Percentiles rank a stretch among this genome's conserved stretches.
Evolutionary conservation across 352 stramenopile species (phyloP).

Genomic region (Phytophthora sp.): DNA sequence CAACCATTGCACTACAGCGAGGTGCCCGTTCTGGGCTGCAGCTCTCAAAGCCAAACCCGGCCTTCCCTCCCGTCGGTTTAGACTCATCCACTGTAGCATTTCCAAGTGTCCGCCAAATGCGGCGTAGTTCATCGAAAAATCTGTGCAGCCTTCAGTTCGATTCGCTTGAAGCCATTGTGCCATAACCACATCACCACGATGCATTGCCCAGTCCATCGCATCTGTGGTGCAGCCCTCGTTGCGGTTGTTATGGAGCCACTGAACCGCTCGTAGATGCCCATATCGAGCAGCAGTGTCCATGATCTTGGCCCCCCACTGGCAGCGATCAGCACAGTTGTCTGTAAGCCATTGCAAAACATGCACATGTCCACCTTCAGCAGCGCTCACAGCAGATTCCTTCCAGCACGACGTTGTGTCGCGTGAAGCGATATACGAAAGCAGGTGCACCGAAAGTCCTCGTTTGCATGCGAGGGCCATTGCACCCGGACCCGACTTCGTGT

Average conservation of each 20-base stretch:
- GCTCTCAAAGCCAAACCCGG: not conserved
- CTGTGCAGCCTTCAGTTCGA: conserved; percentile 1
- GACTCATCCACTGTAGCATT: conserved; percentile 47
- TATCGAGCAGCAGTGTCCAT: conserved; percentile 20
- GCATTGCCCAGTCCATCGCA: conserved; percentile 17
- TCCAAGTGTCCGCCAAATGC: conserved; percentile 17
- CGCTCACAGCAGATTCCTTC: conserved; percentile 6
- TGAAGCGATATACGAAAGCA: conserved; percentile 10
- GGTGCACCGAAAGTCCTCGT: not conserved
- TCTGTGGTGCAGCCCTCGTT: conserved; percentile 16
- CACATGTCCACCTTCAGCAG: conserved; percentile 27
- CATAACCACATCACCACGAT: conserved; percentile 10
- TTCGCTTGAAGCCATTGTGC: conserved; percentile 17
- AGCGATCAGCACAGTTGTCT: not conserved
- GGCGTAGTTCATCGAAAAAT: conserved; percentile 26
- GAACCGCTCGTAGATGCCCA: conserved; percentile 1
- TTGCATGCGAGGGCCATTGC: not conserved
- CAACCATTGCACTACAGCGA: conserved; percentile 13
- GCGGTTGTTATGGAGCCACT: conserved; percentile 17
- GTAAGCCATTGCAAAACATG: conserved; percentile 16
- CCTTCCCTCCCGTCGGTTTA: conserved; percentile 33
- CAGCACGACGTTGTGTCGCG: not conserved
- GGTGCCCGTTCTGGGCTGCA: conserved; percentile 15
- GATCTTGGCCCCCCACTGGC: not conserved
- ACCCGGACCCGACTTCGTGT: not conserved